These are phyloP conservation scores for Picea glauca DNA, from an alignment of 75 land plant genomes.

Conservation along the genomic window DNA sequence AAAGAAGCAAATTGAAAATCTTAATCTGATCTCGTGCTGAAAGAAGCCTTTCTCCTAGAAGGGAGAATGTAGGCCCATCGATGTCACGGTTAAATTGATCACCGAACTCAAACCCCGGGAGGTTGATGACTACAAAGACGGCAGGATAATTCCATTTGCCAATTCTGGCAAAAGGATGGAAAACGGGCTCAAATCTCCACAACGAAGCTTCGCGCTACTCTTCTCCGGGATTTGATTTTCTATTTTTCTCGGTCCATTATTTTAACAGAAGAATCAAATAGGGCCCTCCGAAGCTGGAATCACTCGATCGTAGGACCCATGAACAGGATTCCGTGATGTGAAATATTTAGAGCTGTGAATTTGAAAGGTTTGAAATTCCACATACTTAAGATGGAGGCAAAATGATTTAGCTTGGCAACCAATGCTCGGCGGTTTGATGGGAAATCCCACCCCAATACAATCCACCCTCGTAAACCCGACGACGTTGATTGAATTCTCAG, in stretches of 20 bases:
- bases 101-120: too few species aligned
- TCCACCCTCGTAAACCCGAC: conserved; percentile 8
- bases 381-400: conserved; percentile 9
- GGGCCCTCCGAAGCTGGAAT: conserved; percentile 6
- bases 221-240: neutral
- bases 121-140: too few species aligned
- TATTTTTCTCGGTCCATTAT: neutral
- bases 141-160: too few species aligned
- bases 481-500: neutral
- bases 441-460: neutral
- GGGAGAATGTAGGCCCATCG: too few species aligned
- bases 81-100: too few species aligned
- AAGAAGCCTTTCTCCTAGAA: too few species aligned
- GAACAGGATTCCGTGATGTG: neutral
- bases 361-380: neutral
- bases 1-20: too few species aligned
- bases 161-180: too few species aligned
- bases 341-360: neutral
- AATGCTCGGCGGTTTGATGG: conserved; percentile 12
- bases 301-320: neutral
- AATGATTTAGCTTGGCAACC: conserved; percentile 8
- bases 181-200: neutral
- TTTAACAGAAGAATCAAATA: neutral
- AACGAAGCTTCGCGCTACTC: neutral
- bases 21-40: too few species aligned